Base-by-base conservation (phyloP, 306 rosid species). In the Luffa aegyptiaca region DNA sequence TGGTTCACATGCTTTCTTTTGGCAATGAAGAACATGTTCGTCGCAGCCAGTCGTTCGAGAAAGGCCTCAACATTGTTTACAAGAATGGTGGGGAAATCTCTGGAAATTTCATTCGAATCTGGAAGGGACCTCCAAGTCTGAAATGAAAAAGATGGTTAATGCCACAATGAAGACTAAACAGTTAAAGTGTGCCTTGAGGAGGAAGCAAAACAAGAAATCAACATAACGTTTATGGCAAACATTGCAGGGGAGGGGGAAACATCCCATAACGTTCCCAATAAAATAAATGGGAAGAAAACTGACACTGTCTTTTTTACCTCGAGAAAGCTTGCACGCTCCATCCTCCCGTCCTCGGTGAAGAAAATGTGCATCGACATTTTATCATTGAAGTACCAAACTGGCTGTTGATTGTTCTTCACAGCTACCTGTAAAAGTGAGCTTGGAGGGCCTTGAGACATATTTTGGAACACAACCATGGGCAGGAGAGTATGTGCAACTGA, bases 51-150 rank as follows among this genome's bases (percentile, higher is more conserved):
- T 65, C 63, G 96, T 72, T 95, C 99, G 37, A 93, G 77, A 41
- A 90, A 85, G 3, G 86, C 85, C 35, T 93, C 99, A 10, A 84
- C 93, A 31, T 82, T 80, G 65, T 80, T 84, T 73, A 95, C 69
- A 84, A 90, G 87, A 55, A 89, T 59, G 55, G 83, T 76, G 31
- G 96, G 91, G 85, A 93, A 93, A 74, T 95, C 99, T 86, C 83
- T 90, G 21, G 94, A 90, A 70, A 95, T 87, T 88, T 95, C 97
- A 65, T 95, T 95, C 75, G 97, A 84, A 88, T 95, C 97, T 14
- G 99, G 99, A 76, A 95, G 92, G 77, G 97, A 93, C 86, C 99
- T 90, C 99, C 99, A 95, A 4, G 99, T 93, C 97, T 95, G 91
- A 83, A 81, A 78, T 31, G 26, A 26, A 44, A 79, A 52, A n/a